A percentile compares a stretch with the other conserved stretches of the same genome.
These are phyloP conservation scores for Hanseniaspora gamundiae DNA, from an alignment of 1,139 yeast species.

Conservation along the genomic window DNA sequence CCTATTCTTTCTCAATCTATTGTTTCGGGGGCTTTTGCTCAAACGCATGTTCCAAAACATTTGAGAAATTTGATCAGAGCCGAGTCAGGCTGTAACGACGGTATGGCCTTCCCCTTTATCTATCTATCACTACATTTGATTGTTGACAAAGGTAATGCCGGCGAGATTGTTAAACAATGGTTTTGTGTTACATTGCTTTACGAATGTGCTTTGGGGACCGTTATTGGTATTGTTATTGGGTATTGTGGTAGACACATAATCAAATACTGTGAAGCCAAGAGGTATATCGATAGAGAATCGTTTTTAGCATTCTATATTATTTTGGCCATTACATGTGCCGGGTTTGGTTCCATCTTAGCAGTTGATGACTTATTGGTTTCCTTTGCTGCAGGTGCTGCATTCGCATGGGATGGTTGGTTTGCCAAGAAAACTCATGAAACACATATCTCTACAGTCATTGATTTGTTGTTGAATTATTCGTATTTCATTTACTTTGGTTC, in stretches of 20 bases:
- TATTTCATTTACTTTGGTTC: slow-evolving; percentile 92
- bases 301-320: slow-evolving; percentile 84
- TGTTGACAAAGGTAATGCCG: slow-evolving; percentile 45
- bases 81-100: slow-evolving; percentile 95
- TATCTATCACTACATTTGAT: slow-evolving; percentile 62
- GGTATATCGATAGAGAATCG: slow-evolving; percentile 83
- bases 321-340: slow-evolving; percentile 80
- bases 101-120: slow-evolving; percentile 95
- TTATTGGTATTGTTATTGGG: slow-evolving; percentile 73
- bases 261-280: slow-evolving; percentile 62
- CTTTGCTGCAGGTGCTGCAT: slow-evolving; percentile 92
- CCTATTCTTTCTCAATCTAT: slow-evolving; percentile 97
- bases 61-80: slow-evolving; percentile 80
- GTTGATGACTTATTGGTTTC: slow-evolving; percentile 87
- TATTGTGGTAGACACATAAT: slow-evolving; percentile 53
- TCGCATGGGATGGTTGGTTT: slow-evolving; percentile 95
- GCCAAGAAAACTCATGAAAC: slow-evolving; percentile 80
- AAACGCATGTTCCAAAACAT: slow-evolving; percentile 84
- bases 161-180: slow-evolving; percentile 75
- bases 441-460: slow-evolving; percentile 88
- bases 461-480: slow-evolving; percentile 68
- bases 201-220: slow-evolving; percentile 77
- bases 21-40: slow-evolving; percentile 97
- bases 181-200: slow-evolving; percentile 67
- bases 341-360: slow-evolving; percentile 85